Evolutionary conservation across 2,329 filamentous ascomycete species (phyloP), one percentile per base, ranked within the genome.

Genomic region (Drechslerella dactyloides): DNA sequence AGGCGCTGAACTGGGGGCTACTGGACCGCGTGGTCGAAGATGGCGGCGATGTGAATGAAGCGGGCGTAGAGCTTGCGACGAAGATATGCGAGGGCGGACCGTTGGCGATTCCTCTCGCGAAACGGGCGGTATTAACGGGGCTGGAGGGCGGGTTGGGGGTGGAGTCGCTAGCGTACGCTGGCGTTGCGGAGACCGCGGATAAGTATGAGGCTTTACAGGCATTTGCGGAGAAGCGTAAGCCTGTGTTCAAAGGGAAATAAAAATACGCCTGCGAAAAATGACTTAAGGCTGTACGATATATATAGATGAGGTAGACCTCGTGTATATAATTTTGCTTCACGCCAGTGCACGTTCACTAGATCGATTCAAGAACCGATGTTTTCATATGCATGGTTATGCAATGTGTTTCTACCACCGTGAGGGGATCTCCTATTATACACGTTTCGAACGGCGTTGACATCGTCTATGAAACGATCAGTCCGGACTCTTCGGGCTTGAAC

Each of bases 51-150:
- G 78, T 81, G 62, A 80, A 79, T n/a, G 82, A 82, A 2, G 81
- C 79, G 80, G 89, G 91, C 13, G 85, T 97, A 40, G 84, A 86
- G 75, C 81, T 97, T 69, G 93, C 93, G 0, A 82, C 85, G 75
- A 90, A 92, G 79, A 96, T 97, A 57, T 96, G 91, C 78, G 89
- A 96, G 80, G 92, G 93, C 27, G 94, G 90, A 0, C 94, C 94
- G 0, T 83, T 96, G 68, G 93, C 93, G 0, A 84, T 96, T 33
- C 85, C 89, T 74, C 89, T 91, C 59, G 93, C 88, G 1, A 82
- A 97, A 78, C 84, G 87, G 79, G 93, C 93, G 0, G 89, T 97
- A 1, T 84, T 85, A 59, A 84, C 86, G 85, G 79, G 91, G 79
- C 81, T 84, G 82, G 74, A 77, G 81, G 74, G 85, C 84, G 2